Evolutionary conservation across 2,329 filamentous ascomycete genomes (phyloP), one percentile per base, ranked within the genome.

Genomic region (Metarhizium rileyi): DNA sequence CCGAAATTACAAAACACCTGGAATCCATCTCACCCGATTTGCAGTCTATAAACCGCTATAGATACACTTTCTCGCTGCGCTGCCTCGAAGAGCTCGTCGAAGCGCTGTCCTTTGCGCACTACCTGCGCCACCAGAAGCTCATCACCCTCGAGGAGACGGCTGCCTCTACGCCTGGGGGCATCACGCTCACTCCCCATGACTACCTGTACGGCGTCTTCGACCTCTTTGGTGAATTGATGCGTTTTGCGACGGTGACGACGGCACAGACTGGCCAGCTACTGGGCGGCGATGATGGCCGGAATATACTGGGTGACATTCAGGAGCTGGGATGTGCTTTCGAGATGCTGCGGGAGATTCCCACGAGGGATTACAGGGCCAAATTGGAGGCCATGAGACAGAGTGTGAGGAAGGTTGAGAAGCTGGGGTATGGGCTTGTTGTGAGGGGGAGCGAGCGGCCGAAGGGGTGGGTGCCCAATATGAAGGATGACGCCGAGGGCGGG

Each of bases 51-150:
- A 93, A 95, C 66, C 79, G 86, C 8, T 81, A 87, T 69, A 86
- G 93, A 50, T 98, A 97, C 69, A 77, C 81, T 46, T 75, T 80
- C 49, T 81, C 90, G 48, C 83, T 96, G 55, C 86, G 85, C 22
- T 91, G 90, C 45, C 81, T 95, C 47, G 93, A 98, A 68, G 93
- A 98, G 68, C 93, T 89, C 61, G 86, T 96, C 66, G 93, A 98
- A 70, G 90, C 91, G 0, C 72, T 94, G 26, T 86, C 87, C 1
- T 96, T 98, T 65, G 77, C 85, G 52, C 83, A 95, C 67, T 98
- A 98, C 69, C 79, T 98, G 30, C 77, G 81, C 44, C 81, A 80
- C 2, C 88, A 95, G 62, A 77, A 71, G 0, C 74, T 97, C 44
- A 83, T 97, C 57, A 78, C 81, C 0, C 79, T 78, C 9, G 73